Percentiles rank a stretch among this genome's conserved stretches.
phyloP scores from a whole-genome alignment of 2,329 filamentous ascomycete genomes.

The Trichoderma semiorbis region DNA sequence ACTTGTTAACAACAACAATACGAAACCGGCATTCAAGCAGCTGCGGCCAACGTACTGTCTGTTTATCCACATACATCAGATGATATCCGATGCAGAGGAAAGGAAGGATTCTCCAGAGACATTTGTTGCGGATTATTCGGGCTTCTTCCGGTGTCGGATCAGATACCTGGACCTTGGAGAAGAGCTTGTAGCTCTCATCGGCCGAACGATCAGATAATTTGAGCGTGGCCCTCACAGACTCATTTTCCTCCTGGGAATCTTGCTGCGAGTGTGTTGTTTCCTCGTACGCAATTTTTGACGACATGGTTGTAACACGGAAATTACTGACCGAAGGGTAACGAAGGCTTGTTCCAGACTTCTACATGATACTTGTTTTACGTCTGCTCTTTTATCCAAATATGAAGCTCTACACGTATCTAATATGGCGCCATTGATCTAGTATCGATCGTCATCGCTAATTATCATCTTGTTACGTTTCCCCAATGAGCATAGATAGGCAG shows the following conservation, averaged over 20 bases:
- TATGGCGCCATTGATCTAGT: constrained; percentile 3
- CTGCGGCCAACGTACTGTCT: constrained; percentile 29
- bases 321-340: not conserved
- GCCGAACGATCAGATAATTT: constrained; percentile 37
- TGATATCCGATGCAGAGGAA: constrained; percentile 39
- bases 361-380: not conserved
- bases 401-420: not conserved
- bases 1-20: not conserved
- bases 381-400: not conserved
- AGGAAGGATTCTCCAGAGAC: constrained; percentile 35
- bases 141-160: constrained; percentile 35
- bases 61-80: constrained; percentile 39
- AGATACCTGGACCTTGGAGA: constrained; percentile 35
- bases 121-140: constrained; percentile 33
- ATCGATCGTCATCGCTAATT: constrained; percentile 2
- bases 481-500: not conserved
- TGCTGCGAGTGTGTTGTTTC: not conserved
- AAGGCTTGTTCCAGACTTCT: not conserved
- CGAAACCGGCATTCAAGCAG: not conserved
- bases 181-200: constrained; percentile 42
- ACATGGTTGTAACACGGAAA: not conserved
- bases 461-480: not conserved
- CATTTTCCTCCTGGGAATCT: not conserved
- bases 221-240: constrained; percentile 10
- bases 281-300: not conserved